Percentiles rank a stretch among this genome's conserved stretches.
Evolutionary conservation across 2,329 filamentous ascomycete species (phyloP).

Genomic region (Beauveria medogensis): DNA sequence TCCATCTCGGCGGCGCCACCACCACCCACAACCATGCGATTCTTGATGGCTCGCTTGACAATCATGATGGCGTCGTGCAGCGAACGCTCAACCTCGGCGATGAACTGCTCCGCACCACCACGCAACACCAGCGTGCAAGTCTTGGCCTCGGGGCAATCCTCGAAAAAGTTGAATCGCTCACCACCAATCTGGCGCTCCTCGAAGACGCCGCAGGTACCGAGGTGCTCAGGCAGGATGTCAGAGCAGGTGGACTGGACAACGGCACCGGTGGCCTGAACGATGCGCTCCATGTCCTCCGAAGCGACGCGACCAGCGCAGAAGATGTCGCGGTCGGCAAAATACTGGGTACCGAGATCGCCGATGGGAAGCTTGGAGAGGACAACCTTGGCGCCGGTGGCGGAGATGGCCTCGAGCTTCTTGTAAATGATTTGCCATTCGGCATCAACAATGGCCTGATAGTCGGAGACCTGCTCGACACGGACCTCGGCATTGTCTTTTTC

Average conservation of each 20-base stretch:
- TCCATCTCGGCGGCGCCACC: conserved; percentile 97
- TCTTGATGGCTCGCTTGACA: conserved; percentile 94
- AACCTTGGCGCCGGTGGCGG: conserved; percentile 93
- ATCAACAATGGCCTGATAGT: conserved; percentile 98
- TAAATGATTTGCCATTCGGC: conserved; percentile 99
- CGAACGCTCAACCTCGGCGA: conserved; percentile 94
- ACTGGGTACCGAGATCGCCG: conserved; percentile 94
- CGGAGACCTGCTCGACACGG: conserved; percentile 93
- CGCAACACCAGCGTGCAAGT: conserved; percentile 94
- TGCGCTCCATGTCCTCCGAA: conserved; percentile 87
- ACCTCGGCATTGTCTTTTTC: conserved; percentile 99
- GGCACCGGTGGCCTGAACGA: conserved; percentile 89
- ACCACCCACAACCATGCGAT: conserved; percentile 88
- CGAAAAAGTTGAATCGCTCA: conserved; percentile 97
- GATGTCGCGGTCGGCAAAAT: conserved; percentile 93
- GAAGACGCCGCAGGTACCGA: conserved; percentile 83
- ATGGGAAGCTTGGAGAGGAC: conserved; percentile 96
- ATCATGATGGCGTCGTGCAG: conserved; percentile 99
- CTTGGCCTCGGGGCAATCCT: conserved; percentile 89
- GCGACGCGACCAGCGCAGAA: conserved; percentile 96
- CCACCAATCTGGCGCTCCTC: conserved; percentile 96
- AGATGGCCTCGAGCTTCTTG: conserved; percentile 94
- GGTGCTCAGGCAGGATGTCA: conserved; percentile 80
- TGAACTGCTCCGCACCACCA: conserved; percentile 97
- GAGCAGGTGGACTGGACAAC: conserved; percentile 93